Conservation (phyloP, 1,284 basidiomycete genomes). For the Pyrrhoderma noxium region DNA sequence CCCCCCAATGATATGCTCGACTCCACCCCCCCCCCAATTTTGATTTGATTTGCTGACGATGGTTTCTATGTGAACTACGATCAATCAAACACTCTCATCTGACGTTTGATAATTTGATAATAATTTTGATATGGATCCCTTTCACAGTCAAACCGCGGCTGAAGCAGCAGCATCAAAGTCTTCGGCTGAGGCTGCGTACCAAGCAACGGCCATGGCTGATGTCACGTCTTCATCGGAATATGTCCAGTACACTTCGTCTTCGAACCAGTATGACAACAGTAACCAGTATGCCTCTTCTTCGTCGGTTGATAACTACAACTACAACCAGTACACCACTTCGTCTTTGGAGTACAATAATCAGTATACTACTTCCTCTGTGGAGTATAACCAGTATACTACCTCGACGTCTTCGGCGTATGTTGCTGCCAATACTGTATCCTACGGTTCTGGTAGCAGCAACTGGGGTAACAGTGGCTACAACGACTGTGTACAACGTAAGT, state of each 20-base stretch:
- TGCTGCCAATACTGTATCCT: conserved; percentile 31
- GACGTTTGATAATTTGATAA: neutral
- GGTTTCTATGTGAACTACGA: too few species aligned
- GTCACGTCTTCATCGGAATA: conserved; percentile 18
- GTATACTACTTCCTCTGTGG: neutral
- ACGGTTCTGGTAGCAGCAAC: conserved; percentile 59
- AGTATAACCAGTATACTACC: conserved; percentile 20
- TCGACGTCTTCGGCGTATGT: conserved; percentile 23
- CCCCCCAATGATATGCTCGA: too few species aligned
- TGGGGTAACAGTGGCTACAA: conserved; percentile 56
- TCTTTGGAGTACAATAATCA: conserved; percentile 1
- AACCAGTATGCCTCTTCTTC: neutral
- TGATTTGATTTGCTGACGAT: too few species aligned
- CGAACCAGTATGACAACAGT: conserved; percentile 9
- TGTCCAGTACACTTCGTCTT: too few species aligned
- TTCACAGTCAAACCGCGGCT: conserved; percentile 8
- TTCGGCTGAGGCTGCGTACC: conserved; percentile 9
- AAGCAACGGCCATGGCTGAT: conserved; percentile 14
- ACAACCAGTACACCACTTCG: conserved; percentile 5
- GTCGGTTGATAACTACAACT: conserved; percentile 9
- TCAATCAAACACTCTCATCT: neutral
- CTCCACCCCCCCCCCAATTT: too few species aligned
- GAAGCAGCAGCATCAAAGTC: conserved; percentile 3
- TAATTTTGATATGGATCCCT: neutral
- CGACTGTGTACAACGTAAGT: conserved; percentile 64